Percentiles rank a stretch among this genome's conserved stretches.
These are phyloP conservation scores for Leccinum olivaceoglutinosum DNA, from an alignment of 1,284 basidiomycete species.

Conservation along the genomic window DNA sequence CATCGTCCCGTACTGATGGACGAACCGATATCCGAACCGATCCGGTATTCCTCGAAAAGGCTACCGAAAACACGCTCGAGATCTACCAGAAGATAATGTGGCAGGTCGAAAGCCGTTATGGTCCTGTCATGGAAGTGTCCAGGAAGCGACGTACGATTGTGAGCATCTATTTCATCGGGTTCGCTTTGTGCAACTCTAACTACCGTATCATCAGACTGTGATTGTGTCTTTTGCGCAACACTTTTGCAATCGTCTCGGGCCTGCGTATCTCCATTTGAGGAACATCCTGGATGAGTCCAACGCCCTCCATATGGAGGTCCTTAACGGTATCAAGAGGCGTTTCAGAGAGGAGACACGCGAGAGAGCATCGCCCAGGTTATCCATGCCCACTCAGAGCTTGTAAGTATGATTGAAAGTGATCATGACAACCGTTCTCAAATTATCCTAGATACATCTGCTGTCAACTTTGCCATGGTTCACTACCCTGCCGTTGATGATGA, in stretches of 20 bases:
- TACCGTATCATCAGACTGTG: slow-evolving; percentile 54
- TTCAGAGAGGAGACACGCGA: no score
- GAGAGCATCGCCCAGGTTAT: slow-evolving; percentile 62
- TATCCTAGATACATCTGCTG: slow-evolving; percentile 71
- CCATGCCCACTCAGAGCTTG: slow-evolving; percentile 78
- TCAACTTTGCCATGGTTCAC: slow-evolving; percentile 96
- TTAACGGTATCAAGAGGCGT: no score
- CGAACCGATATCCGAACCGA: slow-evolving; percentile 84
- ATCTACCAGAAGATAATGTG: slow-evolving; percentile 93
- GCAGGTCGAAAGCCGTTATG: slow-evolving; percentile 79
- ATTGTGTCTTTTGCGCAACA: slow-evolving; percentile 93
- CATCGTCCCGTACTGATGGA: slow-evolving; percentile 44
- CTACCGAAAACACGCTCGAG: slow-evolving; percentile 87
- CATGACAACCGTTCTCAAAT: slow-evolving; percentile 1
- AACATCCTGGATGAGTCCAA: slow-evolving; percentile 32
- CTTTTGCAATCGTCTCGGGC: slow-evolving; percentile 92
- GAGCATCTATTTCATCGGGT: slow-evolving; percentile 9
- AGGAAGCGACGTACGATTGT: slow-evolving; percentile 98
- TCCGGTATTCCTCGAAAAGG: slow-evolving; percentile 89
- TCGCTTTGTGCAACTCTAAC: background rate
- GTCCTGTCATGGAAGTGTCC: slow-evolving; percentile 93
- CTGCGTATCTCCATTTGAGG: slow-evolving; percentile 84
- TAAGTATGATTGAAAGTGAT: slow-evolving; percentile 32
- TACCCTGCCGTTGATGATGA: slow-evolving; percentile 71
- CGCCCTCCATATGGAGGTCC: no score